Evolutionary conservation across 192 early-diverging fungal genomes (phyloP), one percentile per base, ranked within the genome.

Genomic region (Coemansia sp.): DNA sequence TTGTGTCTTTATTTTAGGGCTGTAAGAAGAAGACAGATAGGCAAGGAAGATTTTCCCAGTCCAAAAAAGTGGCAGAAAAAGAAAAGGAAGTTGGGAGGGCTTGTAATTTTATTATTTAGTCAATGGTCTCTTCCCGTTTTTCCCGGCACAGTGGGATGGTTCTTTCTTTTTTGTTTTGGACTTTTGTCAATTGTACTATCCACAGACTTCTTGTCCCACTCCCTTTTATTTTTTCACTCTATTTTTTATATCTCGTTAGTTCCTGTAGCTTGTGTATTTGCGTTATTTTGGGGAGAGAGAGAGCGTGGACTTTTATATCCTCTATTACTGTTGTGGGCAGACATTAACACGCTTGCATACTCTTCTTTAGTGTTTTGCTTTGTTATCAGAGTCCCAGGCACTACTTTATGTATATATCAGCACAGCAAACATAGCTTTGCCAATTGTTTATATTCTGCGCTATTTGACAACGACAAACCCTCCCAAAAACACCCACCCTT

Each of bases 121-220:
- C 45, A 48, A 48, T 48, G 45, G 13, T 17, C n/a, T n/a, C n/a
- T n/a, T n/a, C n/a, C n/a, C n/a, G n/a, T n/a, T n/a, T n/a, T n/a
- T n/a, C n/a, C n/a, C n/a, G n/a, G n/a, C n/a, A n/a, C n/a, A n/a
- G n/a, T n/a, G n/a, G n/a, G n/a, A n/a, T n/a, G n/a, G n/a, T n/a
- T n/a, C n/a, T n/a, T n/a, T n/a, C 6, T 44, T 44, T 44, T 36
- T 64, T 45, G 29, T 45, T 63, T 28, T 41, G 6, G 17, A 52
- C 34, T 36, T 36, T 30, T 15, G 10, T 57, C 23, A 28, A 27
- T 38, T 30, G 11, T 34, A 22, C 47, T 14, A 40, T 47, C 25
- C 56, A 50, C 19, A 25, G 1, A 6, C 8, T 48, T 25, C 13
- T 48, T 19, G 6, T 19, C 2, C 45, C 20, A 0, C 8, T 13